phyloP scores from a whole-genome alignment of 2,329 filamentous ascomycete genomes.

The Alternaria triticimaculans region DNA sequence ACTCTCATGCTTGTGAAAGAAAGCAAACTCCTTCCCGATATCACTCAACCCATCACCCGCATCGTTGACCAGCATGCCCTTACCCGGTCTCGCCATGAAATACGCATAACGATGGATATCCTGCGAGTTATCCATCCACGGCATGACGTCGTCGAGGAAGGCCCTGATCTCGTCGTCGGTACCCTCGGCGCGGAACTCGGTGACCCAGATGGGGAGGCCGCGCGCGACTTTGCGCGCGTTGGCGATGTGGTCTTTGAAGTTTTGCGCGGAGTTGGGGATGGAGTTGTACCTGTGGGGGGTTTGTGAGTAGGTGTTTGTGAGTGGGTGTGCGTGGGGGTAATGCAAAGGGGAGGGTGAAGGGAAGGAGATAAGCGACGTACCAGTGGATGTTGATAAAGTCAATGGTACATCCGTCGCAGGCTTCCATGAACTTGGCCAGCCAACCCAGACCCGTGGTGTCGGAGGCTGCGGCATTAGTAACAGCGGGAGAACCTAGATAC shows the following conservation, averaged over 20 bases:
- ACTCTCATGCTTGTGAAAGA: not conserved
- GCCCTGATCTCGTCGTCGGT: conserved; percentile 21
- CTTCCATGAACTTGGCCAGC: conserved; percentile 33
- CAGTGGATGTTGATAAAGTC: conserved; percentile 47
- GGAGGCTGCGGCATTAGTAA: conserved; percentile 33
- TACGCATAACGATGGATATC: conserved; percentile 44
- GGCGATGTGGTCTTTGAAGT: conserved; percentile 47
- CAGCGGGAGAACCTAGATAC: conserved; percentile 40
- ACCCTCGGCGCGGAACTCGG: conserved; percentile 38
- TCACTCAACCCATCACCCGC: conserved; percentile 21
- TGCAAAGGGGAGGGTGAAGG: too few species aligned
- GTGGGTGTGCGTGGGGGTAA: too few species aligned
- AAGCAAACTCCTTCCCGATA: conserved; percentile 23
- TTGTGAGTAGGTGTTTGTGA: too few species aligned
- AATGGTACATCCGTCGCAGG: conserved; percentile 39
- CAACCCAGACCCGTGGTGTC: conserved; percentile 30
- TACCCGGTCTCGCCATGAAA: conserved; percentile 23
- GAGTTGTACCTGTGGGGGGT: conserved; percentile 21
- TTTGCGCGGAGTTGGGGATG: conserved; percentile 21
- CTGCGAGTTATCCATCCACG: conserved; percentile 38
- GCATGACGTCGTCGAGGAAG: conserved; percentile 38
- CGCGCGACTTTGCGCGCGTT: conserved; percentile 54
- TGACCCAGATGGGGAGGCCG: conserved; percentile 53
- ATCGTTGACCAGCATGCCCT: conserved; percentile 23
- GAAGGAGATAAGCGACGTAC: conserved; percentile 7